Conservation (phyloP, 768 basidiomycete genomes). For the Russula sp. region DNA sequence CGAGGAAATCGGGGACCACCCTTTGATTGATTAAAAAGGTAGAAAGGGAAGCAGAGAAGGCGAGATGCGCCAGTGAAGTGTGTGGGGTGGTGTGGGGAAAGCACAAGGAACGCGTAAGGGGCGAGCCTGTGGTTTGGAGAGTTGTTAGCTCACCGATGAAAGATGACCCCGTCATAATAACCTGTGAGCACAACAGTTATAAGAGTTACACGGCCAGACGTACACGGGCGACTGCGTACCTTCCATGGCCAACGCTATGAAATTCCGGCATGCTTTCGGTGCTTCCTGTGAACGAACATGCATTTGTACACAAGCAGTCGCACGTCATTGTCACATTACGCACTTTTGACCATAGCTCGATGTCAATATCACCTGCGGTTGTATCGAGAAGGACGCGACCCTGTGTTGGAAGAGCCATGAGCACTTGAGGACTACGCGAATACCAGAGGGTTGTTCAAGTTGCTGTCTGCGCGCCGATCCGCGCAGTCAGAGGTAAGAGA, state of each 20-base stretch:
- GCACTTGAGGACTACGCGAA: background rate
- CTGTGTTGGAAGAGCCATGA: slow-evolving; percentile 80
- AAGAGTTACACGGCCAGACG: background rate
- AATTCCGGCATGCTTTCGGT: slow-evolving; percentile 91
- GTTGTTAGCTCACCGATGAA: slow-evolving; percentile 62
- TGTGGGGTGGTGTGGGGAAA: background rate
- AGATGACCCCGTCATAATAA: slow-evolving; percentile 94
- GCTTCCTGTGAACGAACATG: slow-evolving; percentile 57
- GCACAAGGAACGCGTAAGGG: background rate
- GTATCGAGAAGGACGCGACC: slow-evolving; percentile 88
- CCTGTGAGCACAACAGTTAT: slow-evolving; percentile 40
- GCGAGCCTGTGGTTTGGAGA: no score
- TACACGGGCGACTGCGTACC: slow-evolving; percentile 43
- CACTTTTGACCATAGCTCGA: slow-evolving; percentile 93
- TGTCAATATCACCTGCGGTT: slow-evolving; percentile 81
- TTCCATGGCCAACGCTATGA: slow-evolving; percentile 84
- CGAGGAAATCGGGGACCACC: slow-evolving; percentile 87
- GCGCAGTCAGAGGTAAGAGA: no score
- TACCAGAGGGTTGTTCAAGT: background rate
- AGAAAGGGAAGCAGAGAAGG: background rate
- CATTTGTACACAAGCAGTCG: background rate
- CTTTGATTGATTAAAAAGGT: slow-evolving; percentile 40
- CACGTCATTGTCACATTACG: background rate
- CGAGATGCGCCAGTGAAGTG: background rate
- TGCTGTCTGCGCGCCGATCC: no score